Evolutionary conservation across 805 yeast species (phyloP), one percentile per base, ranked within the genome.

Genomic region (Nakazawaea anatomiae): DNA sequence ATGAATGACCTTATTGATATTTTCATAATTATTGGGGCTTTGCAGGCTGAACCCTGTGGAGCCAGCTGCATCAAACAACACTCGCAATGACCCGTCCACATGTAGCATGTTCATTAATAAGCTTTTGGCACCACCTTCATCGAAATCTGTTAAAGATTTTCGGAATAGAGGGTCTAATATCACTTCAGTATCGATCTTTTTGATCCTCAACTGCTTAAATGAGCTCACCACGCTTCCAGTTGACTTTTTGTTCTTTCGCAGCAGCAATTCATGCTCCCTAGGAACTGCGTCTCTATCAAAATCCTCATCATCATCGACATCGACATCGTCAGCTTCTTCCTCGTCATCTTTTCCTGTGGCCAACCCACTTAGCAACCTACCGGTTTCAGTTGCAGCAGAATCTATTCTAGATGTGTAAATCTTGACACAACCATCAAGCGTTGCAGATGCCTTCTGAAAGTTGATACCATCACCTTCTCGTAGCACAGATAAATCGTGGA

Each of bases 351-450:
- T 34, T 29, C 39, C 27, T 3, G 65, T 55, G 4, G 77, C 68
- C 41, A 77, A 64, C 8, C 80, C 80, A 51, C 80, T 75, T 34
- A 78, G 60, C 51, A 92, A 71, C 58, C 83, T 82, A 2, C 96
- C 95, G 0, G 97, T 90, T 60, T 91, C 97, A 7, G 86, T 83
- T 5, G 91, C 95, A 0, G 89, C 96, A 0, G 96, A 86, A 60
- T 91, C 97, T 27, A 92, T 90, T 59, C 98, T 78, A 12, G 95
- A 87, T 10, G 91, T 81, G 63, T 92, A 92, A 48, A 92, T 89
- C 69, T 90, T 90, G 35, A 91, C 92, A 72, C 97, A 91, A 0
- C 97, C 97, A 60, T 91, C 97, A 27, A 92, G 71, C 0, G 97
- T 89, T 3, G 95, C 89, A 0, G 94, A 82, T 0, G 97, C 98